phyloP scores from a whole-genome alignment of 352 stramenopile species.

The Phytophthora idaei region DNA sequence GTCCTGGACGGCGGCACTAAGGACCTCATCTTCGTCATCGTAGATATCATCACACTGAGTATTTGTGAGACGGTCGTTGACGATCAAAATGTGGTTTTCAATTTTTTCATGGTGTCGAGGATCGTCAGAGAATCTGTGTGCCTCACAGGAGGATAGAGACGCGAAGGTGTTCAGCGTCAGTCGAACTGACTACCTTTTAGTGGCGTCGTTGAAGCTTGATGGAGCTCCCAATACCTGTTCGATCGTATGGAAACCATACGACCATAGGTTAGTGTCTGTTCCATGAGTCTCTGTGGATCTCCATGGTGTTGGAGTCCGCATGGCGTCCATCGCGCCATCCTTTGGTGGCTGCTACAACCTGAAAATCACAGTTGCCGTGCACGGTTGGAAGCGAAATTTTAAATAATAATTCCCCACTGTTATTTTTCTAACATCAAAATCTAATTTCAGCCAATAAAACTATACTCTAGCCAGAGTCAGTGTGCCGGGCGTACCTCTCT shows the following conservation, averaged over 20 bases:
- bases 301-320: not conserved
- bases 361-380: no score
- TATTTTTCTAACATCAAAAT: constrained; percentile 19
- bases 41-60: constrained; percentile 1
- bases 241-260: not conserved
- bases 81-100: constrained; percentile 1
- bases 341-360: no score
- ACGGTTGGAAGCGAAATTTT: no score
- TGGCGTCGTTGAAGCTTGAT: constrained; percentile 8
- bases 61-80: not conserved
- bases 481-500: constrained; percentile 24
- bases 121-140: not conserved
- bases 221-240: not conserved
- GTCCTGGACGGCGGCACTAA: constrained; percentile 52
- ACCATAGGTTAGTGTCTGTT: not conserved
- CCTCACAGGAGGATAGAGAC: constrained; percentile 15
- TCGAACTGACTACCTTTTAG: constrained; percentile 23
- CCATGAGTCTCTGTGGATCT: not conserved
- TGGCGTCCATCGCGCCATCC: not conserved
- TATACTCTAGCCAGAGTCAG: constrained; percentile 4
- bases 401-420: not conserved
- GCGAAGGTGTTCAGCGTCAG: constrained; percentile 9
- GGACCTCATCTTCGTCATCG: constrained; percentile 28
- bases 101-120: not conserved
- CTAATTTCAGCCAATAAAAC: constrained; percentile 10